Conservation (phyloP, 371 early-diverging fungal genomes). For the Apophysomyces elegans region DNA sequence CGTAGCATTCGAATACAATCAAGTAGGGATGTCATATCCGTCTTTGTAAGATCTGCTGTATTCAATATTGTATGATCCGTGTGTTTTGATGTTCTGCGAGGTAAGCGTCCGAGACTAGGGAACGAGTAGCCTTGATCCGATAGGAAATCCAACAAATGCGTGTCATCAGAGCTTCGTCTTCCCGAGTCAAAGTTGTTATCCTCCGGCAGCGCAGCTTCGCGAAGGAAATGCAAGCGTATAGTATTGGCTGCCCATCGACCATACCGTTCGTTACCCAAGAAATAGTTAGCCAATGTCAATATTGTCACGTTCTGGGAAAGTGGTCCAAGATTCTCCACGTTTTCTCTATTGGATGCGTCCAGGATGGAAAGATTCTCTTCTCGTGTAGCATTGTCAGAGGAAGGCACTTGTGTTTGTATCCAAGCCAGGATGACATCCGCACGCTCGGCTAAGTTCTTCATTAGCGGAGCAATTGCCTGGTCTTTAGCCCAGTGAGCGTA, state of each 20-base stretch:
- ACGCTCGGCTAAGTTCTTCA: constrained; percentile 42
- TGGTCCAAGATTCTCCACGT: constrained; percentile 30
- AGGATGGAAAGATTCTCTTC: constrained; percentile 1
- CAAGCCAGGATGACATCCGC: constrained; percentile 48
- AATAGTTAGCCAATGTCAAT: constrained; percentile 63
- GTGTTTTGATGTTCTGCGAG: constrained; percentile 60
- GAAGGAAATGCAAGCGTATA: constrained; percentile 61
- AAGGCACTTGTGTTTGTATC: constrained; percentile 26
- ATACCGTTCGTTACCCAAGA: constrained; percentile 60
- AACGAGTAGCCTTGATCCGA: constrained; percentile 71
- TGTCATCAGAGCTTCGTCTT: constrained; percentile 55
- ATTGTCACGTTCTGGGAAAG: constrained; percentile 65
- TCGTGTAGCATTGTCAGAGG: constrained; percentile 8
- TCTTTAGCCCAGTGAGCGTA: constrained; percentile 66
- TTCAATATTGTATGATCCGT: constrained; percentile 29
- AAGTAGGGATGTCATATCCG: constrained; percentile 56
- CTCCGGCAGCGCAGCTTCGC: constrained; percentile 58
- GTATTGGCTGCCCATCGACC: constrained; percentile 66
- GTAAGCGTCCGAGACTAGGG: constrained; percentile 60
- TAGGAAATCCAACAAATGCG: constrained; percentile 58
- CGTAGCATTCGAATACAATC: constrained; percentile 63
- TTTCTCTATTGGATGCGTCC: constrained; percentile 5
- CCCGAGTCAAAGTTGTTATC: constrained; percentile 54
- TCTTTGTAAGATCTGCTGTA: constrained; percentile 48
- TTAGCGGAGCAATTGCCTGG: constrained; percentile 31